Percentiles rank a stretch among this genome's conserved stretches.
Conservation (phyloP, 2,329 filamentous ascomycete genomes). For the Venturia aucupariae region DNA sequence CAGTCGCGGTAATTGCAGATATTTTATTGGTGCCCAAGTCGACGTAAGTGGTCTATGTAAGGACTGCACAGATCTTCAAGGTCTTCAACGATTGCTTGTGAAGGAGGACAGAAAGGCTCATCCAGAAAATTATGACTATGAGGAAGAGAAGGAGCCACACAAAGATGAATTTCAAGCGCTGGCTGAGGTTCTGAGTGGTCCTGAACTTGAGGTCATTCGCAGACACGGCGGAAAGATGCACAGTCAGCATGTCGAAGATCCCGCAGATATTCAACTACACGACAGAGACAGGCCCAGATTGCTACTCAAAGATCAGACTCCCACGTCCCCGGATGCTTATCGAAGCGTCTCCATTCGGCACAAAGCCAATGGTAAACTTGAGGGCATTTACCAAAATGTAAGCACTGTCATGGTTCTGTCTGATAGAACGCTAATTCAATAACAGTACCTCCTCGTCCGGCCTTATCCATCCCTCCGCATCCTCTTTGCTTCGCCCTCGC, state of each 20-base stretch:
- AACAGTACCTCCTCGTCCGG: conserved; percentile 39
- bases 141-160: conserved; percentile 24
- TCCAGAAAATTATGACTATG: background rate
- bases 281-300: conserved; percentile 34
- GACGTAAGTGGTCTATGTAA: conserved; percentile 62
- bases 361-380: conserved; percentile 33
- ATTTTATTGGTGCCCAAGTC: conserved; percentile 64
- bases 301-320: conserved; percentile 39
- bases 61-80: conserved; percentile 56
- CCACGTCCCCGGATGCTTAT: conserved; percentile 27
- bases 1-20: conserved; percentile 55
- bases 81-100: conserved; percentile 42
- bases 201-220: conserved; percentile 56
- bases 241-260: conserved; percentile 38
- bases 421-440: conserved; percentile 4
- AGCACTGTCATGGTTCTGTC: conserved; percentile 20
- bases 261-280: conserved; percentile 18
- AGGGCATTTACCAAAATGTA: conserved; percentile 50
- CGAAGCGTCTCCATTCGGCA: conserved; percentile 21
- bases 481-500: conserved; percentile 40
- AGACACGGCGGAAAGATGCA: conserved; percentile 57
- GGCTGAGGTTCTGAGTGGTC: conserved; percentile 59
- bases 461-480: conserved; percentile 40
- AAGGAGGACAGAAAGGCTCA: conserved; percentile 20
- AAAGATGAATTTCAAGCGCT: conserved; percentile 57